Conservation (phyloP, 345 rosid genomes). For the Salix purpurea region DNA sequence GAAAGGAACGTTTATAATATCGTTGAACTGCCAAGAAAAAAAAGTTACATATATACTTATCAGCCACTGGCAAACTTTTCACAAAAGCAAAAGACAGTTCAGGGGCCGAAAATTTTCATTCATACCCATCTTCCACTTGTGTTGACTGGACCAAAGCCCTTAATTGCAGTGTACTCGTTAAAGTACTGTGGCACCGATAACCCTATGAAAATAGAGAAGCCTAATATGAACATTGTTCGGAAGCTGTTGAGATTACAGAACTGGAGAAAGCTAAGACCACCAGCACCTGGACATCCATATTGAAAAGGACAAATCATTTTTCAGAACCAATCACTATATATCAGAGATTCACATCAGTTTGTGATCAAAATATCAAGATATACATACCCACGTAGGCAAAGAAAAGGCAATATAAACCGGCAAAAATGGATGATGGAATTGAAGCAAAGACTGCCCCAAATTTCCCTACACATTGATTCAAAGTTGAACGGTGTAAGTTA, state of each 20-base stretch:
- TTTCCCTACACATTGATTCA: conserved; percentile 54
- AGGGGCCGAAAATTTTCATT: conserved; percentile 1
- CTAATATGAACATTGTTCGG: conserved; percentile 69
- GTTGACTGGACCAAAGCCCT: conserved; percentile 84
- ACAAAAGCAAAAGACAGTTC: neutral
- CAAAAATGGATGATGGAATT: conserved; percentile 74
- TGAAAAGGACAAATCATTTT: neutral
- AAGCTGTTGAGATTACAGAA: conserved; percentile 90
- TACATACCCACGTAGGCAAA: conserved; percentile 88
- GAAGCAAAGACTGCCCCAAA: conserved; percentile 95
- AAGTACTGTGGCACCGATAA: conserved; percentile 89
- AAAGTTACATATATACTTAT: neutral
- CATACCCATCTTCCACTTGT: conserved; percentile 82
- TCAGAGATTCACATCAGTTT: neutral
- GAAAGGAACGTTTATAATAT: conserved; percentile 82
- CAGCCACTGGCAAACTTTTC: neutral
- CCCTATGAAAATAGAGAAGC: conserved; percentile 86
- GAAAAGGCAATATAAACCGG: conserved; percentile 81
- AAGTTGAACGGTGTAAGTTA: neutral
- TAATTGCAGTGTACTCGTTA: conserved; percentile 79
- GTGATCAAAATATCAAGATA: neutral
- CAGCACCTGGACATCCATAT: conserved; percentile 52
- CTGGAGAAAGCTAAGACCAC: conserved; percentile 85
- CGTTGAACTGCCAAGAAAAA: conserved; percentile 68
- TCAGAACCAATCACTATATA: neutral